phyloP scores from a whole-genome alignment of 495 filamentous ascomycete species.

The Neurospora sp. region DNA sequence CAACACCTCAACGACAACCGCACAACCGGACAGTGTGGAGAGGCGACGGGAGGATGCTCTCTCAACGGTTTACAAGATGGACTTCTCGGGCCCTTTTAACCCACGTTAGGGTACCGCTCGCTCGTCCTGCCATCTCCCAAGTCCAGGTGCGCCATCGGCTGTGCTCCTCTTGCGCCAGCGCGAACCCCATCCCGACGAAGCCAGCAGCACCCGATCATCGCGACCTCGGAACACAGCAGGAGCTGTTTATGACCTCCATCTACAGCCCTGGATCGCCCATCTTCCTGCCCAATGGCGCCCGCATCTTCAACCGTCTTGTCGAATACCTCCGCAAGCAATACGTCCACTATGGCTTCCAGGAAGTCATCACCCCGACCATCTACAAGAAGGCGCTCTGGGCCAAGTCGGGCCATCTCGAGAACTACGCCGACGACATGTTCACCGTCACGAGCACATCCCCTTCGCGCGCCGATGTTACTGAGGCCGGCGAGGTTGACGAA shows the following conservation, averaged over 20 bases:
- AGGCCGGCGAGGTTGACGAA: conserved; percentile 54
- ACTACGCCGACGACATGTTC: conserved; percentile 95
- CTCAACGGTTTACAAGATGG: conserved; percentile 12
- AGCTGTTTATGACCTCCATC: conserved; percentile 66
- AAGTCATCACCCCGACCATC: conserved; percentile 87
- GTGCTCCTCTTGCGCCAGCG: conserved; percentile 25
- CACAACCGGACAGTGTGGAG: neutral
- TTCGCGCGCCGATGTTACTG: conserved; percentile 21
- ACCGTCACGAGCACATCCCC: conserved; percentile 55
- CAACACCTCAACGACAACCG: neutral
- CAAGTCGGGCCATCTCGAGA: conserved; percentile 82
- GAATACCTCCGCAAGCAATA: conserved; percentile 83
- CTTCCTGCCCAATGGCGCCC: conserved; percentile 76
- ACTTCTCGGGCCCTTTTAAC: conserved; percentile 5
- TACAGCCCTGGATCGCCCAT: conserved; percentile 85
- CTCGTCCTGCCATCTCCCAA: neutral
- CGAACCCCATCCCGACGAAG: conserved; percentile 13
- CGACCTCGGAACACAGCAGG: conserved; percentile 55
- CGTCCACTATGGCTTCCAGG: conserved; percentile 75
- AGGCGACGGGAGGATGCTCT: conserved; percentile 14
- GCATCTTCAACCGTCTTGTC: conserved; percentile 77
- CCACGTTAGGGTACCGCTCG: neutral
- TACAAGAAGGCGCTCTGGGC: conserved; percentile 90
- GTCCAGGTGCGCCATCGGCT: conserved; percentile 5
- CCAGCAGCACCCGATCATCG: conserved; percentile 52